A percentile compares a stretch with the other conserved stretches of the same genome.
Conservation (phyloP, 1,284 basidiomycete genomes). For the Cystobasidiaceae sp. region DNA sequence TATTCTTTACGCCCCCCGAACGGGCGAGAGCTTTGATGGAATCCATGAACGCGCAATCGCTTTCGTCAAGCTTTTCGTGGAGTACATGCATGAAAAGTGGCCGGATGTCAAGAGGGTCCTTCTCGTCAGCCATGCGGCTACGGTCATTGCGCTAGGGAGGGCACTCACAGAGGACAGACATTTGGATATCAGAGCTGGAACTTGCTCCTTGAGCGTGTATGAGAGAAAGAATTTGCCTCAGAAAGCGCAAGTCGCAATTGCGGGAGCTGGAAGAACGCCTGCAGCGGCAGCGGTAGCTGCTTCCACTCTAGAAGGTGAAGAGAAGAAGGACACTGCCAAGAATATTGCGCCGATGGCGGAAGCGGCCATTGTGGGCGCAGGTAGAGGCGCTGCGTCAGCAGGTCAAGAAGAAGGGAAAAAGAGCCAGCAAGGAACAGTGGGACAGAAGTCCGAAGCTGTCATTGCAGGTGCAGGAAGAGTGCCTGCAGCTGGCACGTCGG, state of each 20-base stretch:
- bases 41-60: constrained; percentile 23
- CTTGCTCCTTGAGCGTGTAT: constrained; percentile 14
- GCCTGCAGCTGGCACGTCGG: no score
- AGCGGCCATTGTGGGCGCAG: no score
- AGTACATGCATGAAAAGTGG: background rate
- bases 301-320: no score
- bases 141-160: constrained; percentile 28
- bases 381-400: no score
- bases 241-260: no score
- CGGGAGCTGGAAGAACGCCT: no score
- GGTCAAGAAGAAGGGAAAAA: no score
- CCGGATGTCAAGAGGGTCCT: constrained; percentile 15
- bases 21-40: constrained; percentile 10
- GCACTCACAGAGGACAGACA: constrained; percentile 10
- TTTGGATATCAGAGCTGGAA: constrained; percentile 17
- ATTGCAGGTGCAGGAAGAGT: no score
- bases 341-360: no score
- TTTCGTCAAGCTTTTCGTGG: constrained; percentile 6
- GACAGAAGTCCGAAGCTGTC: background rate
- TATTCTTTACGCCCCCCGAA: constrained; percentile 2
- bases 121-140: constrained; percentile 24
- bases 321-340: background rate
- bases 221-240: background rate
- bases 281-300: no score
- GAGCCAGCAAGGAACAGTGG: background rate